Conservation (phyloP, 768 basidiomycete species). For the Mycena albidolilacea region DNA sequence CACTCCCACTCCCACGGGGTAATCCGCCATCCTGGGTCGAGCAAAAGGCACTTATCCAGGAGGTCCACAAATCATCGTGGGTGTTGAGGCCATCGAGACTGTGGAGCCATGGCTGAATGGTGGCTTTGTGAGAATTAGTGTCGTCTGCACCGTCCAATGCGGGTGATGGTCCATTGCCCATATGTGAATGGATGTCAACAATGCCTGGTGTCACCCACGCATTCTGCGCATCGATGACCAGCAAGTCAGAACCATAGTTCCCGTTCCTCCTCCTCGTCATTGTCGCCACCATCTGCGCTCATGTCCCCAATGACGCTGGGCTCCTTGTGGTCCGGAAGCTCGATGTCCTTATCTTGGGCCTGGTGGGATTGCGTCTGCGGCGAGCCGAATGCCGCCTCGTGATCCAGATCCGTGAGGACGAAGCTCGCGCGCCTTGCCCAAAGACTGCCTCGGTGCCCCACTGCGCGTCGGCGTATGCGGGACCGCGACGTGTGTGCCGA, state of each 20-base stretch:
- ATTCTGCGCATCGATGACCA: constrained; percentile 74
- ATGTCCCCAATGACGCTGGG: too few species aligned
- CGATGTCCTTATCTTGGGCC: neutral
- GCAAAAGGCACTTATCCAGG: constrained; percentile 88
- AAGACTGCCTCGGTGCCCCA: constrained; percentile 46
- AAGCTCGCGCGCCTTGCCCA: constrained; percentile 84
- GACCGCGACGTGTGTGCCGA: neutral
- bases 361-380: too few species aligned
- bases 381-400: neutral
- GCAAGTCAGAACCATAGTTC: constrained; percentile 71
- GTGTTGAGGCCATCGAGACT: constrained; percentile 87
- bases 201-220: constrained; percentile 87
- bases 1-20: constrained; percentile 94
- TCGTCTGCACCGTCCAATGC: constrained; percentile 67
- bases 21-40: constrained; percentile 90
- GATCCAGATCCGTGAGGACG: neutral
- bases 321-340: neutral
- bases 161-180: constrained; percentile 70
- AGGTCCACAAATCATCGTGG: constrained; percentile 87
- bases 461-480: neutral
- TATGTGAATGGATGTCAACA: constrained; percentile 78
- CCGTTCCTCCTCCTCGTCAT: constrained; percentile 78
- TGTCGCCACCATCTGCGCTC: constrained; percentile 20
- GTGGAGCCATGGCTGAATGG: constrained; percentile 73
- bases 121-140: constrained; percentile 66